Evolutionary conservation across 768 basidiomycete genomes (phyloP), one percentile per base, ranked within the genome.

Genomic region (Suillus cothurnatus): DNA sequence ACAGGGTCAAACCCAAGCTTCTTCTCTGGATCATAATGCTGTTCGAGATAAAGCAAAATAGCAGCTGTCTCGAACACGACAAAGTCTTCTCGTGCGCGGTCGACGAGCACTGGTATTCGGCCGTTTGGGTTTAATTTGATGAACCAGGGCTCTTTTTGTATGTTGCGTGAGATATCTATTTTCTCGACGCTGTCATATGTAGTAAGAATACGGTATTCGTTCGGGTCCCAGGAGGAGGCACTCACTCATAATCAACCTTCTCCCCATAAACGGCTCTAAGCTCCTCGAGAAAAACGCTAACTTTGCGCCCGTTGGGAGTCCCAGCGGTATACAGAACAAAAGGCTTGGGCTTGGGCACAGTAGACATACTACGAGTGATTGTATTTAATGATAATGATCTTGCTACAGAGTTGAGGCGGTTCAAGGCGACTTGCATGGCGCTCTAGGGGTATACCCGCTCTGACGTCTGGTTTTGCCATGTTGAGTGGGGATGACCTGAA

Each of bases 201-300:
- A 26, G 14, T 49, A 2, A 15, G 2, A 17, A 50, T 49, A 12
- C 0, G 3, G 23, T 4, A 43, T 45, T 45, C 21, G 3, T 45
- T 45, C 43, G 11, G 21, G 45, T 23, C n/a, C n/a, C n/a, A 23
- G 23, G 47, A 49, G n/a, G 5, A 9, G n/a, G 11, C 11, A 32
- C 74, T 41, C 68, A 81, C 78, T 77, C 77, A 61, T 80, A 80
- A 14, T 77, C 75, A 4, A 77, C 67, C 12, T 60, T 64, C 14
- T 39, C 21, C 19, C 80, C 80, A 62, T 82, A 81, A 4, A 73
- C 72, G 0, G 72, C 68, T 67, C 81, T 81, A 52, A 90, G 83
- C 70, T 90, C 89, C 70, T 89, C 88, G n/a, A 88, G 81, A 57
- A 84, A 77, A 61, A 85, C 77, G 1, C 84, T 82, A n/a, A 80